phyloP scores from a whole-genome alignment of 495 filamentous ascomycete species.

The Talaromyces nanjingensis region DNA sequence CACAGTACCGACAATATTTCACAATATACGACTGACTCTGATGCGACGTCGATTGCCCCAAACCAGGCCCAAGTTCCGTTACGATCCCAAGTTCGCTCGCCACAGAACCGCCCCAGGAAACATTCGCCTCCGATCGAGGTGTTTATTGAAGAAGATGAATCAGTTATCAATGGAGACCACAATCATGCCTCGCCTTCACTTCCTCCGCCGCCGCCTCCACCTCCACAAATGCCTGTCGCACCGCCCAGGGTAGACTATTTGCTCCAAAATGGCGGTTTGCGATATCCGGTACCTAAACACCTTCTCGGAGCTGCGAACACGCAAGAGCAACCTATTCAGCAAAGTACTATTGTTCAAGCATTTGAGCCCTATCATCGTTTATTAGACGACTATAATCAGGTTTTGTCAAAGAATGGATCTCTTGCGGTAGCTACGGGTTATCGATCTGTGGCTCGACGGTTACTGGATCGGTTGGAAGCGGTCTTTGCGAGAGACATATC shows the following conservation, averaged over 20 bases:
- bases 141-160: constrained; percentile 29
- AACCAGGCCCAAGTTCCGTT: constrained; percentile 43
- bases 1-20: constrained; percentile 25
- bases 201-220: constrained; percentile 78
- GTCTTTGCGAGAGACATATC: constrained; percentile 91
- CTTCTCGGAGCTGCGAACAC: constrained; percentile 53
- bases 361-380: constrained; percentile 75
- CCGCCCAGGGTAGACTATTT: constrained; percentile 85
- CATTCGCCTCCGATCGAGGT: constrained; percentile 28
- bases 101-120: constrained; percentile 13
- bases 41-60: constrained; percentile 60
- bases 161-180: constrained; percentile 33
- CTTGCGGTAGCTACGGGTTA: constrained; percentile 95
- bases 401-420: constrained; percentile 76
- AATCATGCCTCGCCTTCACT: constrained; percentile 25
- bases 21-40: constrained; percentile 49
- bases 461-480: constrained; percentile 88
- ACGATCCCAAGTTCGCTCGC: constrained; percentile 33
- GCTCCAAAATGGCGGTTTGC: constrained; percentile 74
- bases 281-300: constrained; percentile 55
- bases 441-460: constrained; percentile 80
- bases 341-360: constrained; percentile 48
- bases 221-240: constrained; percentile 58
- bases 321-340: constrained; percentile 27
- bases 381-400: constrained; percentile 76